Evolutionary conservation across 495 filamentous ascomycete genomes (phyloP), one percentile per base, ranked within the genome.

Genomic region (Penicillium odoratum): DNA sequence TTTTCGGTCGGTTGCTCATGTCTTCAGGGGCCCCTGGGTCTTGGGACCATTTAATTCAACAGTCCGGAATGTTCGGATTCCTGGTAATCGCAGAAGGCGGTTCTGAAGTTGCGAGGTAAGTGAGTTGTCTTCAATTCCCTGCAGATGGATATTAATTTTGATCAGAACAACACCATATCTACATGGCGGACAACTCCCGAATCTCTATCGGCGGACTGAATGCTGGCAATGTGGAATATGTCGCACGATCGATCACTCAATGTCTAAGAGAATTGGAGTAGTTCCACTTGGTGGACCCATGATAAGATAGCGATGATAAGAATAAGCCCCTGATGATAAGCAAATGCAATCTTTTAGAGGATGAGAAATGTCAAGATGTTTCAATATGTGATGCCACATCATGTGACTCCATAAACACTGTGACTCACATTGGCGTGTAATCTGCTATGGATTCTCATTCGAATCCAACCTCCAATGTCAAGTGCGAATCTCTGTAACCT

Each of bases 11-110:
- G 8, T 40, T 52, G 8, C n/a, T 52, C 21, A 65, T 33, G 15
- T 28, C 8, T 15, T 1, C 21, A 67, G 65, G 57, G 7, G 67
- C 72, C 4, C 67, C 70, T 15, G 73, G 76, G 7, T 59, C 63
- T 4, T 78, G 75, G 70, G 64, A 71, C 9, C 70, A 74, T 51
- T 54, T 78, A 18, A 60, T 70, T 18, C 57, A 55, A 11, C 71
- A 74, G 51, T 74, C 69, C 3, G 76, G 74, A 9, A 79, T 79
- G 74, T 78, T 78, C 60, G 71, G 72, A 5, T 74, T 74, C n/a
- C 29, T 74, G 36, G 72, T 53, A 74, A 15, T 61, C 59, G 4
- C 57, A 53, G 13, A 46, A 62, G 8, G 59, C 72, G n/a, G 72
- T 73, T 5, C 21, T 47, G 48, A 38, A 28, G 25, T 57, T 72